Base-by-base conservation (phyloP, 2,329 filamentous ascomycete genomes). In the Aspergillus pseudotamarii region DNA sequence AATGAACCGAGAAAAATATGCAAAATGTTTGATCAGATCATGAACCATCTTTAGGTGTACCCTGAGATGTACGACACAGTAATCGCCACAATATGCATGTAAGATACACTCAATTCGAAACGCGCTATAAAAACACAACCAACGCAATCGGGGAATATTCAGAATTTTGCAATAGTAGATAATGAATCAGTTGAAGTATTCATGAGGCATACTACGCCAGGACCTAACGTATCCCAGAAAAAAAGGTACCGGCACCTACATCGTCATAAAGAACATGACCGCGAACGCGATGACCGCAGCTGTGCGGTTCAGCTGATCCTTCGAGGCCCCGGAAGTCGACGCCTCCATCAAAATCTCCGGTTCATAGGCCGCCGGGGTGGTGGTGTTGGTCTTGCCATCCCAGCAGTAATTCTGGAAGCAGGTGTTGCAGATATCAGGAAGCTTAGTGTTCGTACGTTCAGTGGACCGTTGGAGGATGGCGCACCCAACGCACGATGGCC, bases 371-470 rank as follows among this genome's bases (percentile, higher is more conserved):
- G 6, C 9, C 6, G 67, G 67, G 0, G n/a, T 48, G 26, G 59
- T 66, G 51, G 72, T 77, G 48, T 84, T 79, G 8, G 80, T 62
- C 1, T 86, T 91, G n/a, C 95, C 95, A 75, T 97, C 87, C 95
- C 95, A 99, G 85, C 95, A 99, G 81, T 97, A 97, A 23, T 82
- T 78, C 14, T 82, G 69, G 78, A 97, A 98, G 81, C 95, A 99
- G 57, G 84, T 72, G 50, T 80, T 82, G 81, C 95, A 99, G 11
- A 86, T 87, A 0, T 85, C 82, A 0, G 94, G 94, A 1, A 94
- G 84, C 0, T 80, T 66, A 0, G 90, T 90, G 21, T 84, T 83
- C 0, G 92, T 94, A 57, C 92, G 86, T 64, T 88, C 83, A 68
- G 95, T 86, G 69, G 89, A 93, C 65, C 94, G 87, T 59, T 86